Evolutionary conservation across 345 rosid species (phyloP).

Genomic region (Draba incana): DNA sequence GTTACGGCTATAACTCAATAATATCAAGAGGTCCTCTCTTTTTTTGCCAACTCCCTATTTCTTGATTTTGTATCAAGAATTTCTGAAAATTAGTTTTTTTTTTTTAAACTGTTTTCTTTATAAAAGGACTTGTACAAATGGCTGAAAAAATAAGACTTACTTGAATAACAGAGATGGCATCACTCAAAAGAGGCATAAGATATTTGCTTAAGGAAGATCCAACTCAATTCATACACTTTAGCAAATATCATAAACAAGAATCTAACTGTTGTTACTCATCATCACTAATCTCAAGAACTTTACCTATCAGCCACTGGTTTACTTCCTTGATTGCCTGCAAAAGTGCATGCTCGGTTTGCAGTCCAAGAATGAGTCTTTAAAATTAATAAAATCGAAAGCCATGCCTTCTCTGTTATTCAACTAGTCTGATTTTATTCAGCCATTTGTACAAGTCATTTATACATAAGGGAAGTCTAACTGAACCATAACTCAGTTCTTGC

Average conservation of each 20-base stretch:
- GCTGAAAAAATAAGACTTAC: neutral
- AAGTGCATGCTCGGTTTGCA: too few relatives aligned
- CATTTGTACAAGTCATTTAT: too few relatives aligned
- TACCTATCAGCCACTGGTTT: too few relatives aligned
- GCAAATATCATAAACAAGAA: constrained; percentile 53
- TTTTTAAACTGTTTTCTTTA: neutral
- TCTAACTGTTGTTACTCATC: neutral
- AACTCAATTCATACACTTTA: too few relatives aligned
- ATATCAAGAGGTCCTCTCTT: neutral
- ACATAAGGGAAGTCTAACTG: constrained; percentile 12
- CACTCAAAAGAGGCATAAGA: neutral
- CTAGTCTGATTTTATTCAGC: too few relatives aligned
- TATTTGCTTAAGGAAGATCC: too few relatives aligned
- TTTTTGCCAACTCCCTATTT: too few relatives aligned
- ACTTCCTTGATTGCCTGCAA: too few relatives aligned
- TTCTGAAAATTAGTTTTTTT: neutral
- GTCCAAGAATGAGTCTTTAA: neutral
- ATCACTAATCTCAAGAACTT: too few relatives aligned
- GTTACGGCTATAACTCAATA: constrained; percentile 1
- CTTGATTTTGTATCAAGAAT: neutral
- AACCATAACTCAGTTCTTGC: constrained; percentile 69
- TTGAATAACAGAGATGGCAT: neutral
- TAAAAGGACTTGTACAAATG: neutral
- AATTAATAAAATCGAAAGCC: neutral
- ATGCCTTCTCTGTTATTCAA: too few relatives aligned